Evolutionary conservation across 352 stramenopile genomes (phyloP).

Genomic region (Phytopythium ostracodes): DNA sequence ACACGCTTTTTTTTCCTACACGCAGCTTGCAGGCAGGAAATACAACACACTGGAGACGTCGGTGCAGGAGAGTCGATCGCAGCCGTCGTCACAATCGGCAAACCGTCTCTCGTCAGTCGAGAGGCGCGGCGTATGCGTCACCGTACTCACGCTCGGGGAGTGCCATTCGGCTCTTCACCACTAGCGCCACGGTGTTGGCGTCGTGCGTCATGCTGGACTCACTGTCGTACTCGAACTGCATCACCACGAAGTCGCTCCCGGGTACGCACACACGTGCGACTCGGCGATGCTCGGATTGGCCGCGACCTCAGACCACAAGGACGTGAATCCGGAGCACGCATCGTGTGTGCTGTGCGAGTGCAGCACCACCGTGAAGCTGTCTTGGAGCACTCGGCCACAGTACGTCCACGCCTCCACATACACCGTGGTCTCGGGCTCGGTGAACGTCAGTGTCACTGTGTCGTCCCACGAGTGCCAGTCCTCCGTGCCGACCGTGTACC

Average conservation of each 20-base stretch:
- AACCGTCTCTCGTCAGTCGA: not conserved
- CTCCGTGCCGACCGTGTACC: too few relatives aligned
- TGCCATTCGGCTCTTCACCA: not conserved
- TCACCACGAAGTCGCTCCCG: not conserved
- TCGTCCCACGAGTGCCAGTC: too few relatives aligned
- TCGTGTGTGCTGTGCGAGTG: too few relatives aligned
- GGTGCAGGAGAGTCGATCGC: not conserved
- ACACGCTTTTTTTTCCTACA: too few relatives aligned
- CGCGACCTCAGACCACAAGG: not conserved
- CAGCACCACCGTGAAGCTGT: too few relatives aligned
- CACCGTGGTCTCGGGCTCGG: too few relatives aligned
- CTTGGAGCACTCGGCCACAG: too few relatives aligned
- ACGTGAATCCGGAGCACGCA: not conserved
- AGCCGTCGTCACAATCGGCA: not conserved
- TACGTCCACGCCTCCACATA: too few relatives aligned
- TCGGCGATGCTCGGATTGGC: not conserved
- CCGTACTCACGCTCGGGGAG: not conserved
- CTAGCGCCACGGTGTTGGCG: not conserved
- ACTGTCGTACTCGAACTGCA: not conserved
- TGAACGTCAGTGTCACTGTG: too few relatives aligned
- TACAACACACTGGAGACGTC: too few relatives aligned
- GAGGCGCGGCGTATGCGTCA: not conserved
- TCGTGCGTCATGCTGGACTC: not conserved
- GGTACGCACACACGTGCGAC: not conserved
- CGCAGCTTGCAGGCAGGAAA: too few relatives aligned